phyloP scores from a whole-genome alignment of 2,329 filamentous ascomycete genomes.

The Alternaria triticimaculans region DNA sequence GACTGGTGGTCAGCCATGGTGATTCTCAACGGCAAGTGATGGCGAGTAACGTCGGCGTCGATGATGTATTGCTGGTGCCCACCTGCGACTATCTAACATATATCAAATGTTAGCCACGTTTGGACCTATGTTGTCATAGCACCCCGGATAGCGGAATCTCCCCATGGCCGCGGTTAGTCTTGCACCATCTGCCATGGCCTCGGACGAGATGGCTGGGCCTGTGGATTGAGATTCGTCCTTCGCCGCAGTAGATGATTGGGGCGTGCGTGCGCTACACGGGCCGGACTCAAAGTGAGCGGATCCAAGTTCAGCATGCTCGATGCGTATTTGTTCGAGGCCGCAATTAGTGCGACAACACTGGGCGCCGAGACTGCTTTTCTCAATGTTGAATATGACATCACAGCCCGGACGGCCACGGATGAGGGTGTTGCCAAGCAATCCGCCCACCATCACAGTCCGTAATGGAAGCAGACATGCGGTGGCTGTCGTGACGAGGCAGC shows the following conservation, averaged over 20 bases:
- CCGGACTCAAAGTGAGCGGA: background rate
- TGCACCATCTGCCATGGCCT: background rate
- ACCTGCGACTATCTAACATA: background rate
- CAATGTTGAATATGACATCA: constrained; percentile 7
- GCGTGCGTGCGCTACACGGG: background rate
- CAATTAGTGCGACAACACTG: background rate
- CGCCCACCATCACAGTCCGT: background rate
- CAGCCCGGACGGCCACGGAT: background rate
- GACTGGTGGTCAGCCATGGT: constrained; percentile 24
- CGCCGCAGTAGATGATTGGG: background rate
- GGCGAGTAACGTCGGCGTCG: constrained; percentile 1
- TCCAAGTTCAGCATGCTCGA: background rate
- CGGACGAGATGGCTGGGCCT: constrained; percentile 1
- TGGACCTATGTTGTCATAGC: constrained; percentile 3
- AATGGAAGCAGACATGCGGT: background rate
- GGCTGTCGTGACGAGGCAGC: background rate
- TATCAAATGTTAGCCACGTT: constrained; percentile 1
- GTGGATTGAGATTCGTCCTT: background rate
- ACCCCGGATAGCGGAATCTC: constrained; percentile 4
- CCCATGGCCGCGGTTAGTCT: constrained; percentile 1
- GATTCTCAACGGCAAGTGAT: constrained; percentile 1
- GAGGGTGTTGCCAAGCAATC: background rate
- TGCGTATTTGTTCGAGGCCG: constrained; percentile 3
- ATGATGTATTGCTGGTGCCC: background rate
- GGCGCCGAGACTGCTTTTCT: background rate